Conservation (phyloP, 2,329 filamentous ascomycete species). For the Canariomyces notabilis region DNA sequence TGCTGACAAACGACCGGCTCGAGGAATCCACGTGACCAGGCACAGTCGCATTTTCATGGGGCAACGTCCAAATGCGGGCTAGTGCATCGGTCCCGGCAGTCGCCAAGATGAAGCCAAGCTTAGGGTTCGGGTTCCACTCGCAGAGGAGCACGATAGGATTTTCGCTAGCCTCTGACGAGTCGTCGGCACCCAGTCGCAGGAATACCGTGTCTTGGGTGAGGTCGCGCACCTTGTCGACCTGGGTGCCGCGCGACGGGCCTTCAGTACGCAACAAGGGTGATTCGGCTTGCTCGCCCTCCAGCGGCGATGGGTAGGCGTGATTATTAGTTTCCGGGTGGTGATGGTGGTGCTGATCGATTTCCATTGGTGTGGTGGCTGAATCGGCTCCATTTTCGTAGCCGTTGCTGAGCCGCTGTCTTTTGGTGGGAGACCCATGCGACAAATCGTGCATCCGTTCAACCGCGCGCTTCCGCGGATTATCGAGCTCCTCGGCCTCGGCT, state of each 20-base stretch:
- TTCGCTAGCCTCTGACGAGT: slow-evolving; percentile 38
- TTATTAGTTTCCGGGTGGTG: slow-evolving; percentile 40
- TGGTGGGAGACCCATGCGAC: slow-evolving; percentile 53
- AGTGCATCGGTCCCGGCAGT: slow-evolving; percentile 65
- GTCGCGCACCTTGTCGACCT: slow-evolving; percentile 59
- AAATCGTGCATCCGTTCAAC: slow-evolving; percentile 41
- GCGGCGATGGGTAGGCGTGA: slow-evolving; percentile 61
- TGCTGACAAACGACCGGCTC: slow-evolving; percentile 39
- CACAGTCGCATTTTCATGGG: slow-evolving; percentile 47
- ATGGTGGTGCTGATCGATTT: too few relatives aligned
- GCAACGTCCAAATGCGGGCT: slow-evolving; percentile 63
- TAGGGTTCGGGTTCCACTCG: slow-evolving; percentile 62
- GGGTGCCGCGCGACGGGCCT: slow-evolving; percentile 59
- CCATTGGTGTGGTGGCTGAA: slow-evolving; percentile 54
- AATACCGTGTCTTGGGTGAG: slow-evolving; percentile 56
- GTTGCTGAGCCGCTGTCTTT: slow-evolving; percentile 57
- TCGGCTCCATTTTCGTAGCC: slow-evolving; percentile 54
- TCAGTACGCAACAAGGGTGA: slow-evolving; percentile 53
- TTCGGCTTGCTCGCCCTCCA: slow-evolving; percentile 51
- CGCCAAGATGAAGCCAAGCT: slow-evolving; percentile 60
- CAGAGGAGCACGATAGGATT: slow-evolving; percentile 62
- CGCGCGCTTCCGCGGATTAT: slow-evolving; percentile 48
- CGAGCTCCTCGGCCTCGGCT: slow-evolving; percentile 36
- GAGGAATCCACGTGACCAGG: slow-evolving; percentile 41
- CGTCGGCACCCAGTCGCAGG: slow-evolving; percentile 48